phyloP scores from a whole-genome alignment of 1,139 yeast genomes.

The Saccharomyces hybrid region DNA sequence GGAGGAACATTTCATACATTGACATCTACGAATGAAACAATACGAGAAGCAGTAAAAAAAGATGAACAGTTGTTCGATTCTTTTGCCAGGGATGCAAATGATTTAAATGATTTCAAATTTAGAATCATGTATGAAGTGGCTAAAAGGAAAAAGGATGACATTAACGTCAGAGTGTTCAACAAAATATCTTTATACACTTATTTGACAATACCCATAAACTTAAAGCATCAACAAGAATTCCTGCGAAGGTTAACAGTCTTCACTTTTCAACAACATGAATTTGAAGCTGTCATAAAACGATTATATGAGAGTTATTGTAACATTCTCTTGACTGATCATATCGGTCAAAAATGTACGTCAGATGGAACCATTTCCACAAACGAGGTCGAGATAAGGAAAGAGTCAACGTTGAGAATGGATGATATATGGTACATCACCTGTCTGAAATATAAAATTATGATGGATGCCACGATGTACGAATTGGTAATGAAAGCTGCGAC shows the following conservation, averaged over 20 bases:
- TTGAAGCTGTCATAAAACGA: slow-evolving; percentile 11
- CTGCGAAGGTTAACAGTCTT: slow-evolving; percentile 21
- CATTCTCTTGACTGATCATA: not conserved
- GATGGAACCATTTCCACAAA: not conserved
- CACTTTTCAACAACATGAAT: slow-evolving; percentile 24
- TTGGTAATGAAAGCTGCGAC: slow-evolving; percentile 63
- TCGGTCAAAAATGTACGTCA: not conserved
- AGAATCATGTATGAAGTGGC: slow-evolving; percentile 13
- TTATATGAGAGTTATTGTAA: slow-evolving; percentile 3
- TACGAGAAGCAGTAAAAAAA: slow-evolving; percentile 3
- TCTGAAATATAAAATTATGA: slow-evolving; percentile 18
- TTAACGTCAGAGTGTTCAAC: slow-evolving; percentile 19
- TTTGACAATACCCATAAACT: slow-evolving; percentile 24
- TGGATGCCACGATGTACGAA: slow-evolving; percentile 50
- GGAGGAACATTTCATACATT: slow-evolving; percentile 13
- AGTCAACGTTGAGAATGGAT: not conserved
- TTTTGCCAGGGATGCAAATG: not conserved
- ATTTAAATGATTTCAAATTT: slow-evolving; percentile 18
- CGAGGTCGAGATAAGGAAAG: not conserved
- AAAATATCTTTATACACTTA: slow-evolving; percentile 17
- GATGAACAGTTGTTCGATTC: slow-evolving; percentile 2
- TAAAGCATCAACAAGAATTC: slow-evolving; percentile 23
- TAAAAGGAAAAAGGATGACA: slow-evolving; percentile 13
- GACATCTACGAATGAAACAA: slow-evolving; percentile 5
- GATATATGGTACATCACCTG: slow-evolving; percentile 11